Evolutionary conservation across 1,139 yeast genomes (phyloP).

Genomic region (Blastobotrys malaysiensis): DNA sequence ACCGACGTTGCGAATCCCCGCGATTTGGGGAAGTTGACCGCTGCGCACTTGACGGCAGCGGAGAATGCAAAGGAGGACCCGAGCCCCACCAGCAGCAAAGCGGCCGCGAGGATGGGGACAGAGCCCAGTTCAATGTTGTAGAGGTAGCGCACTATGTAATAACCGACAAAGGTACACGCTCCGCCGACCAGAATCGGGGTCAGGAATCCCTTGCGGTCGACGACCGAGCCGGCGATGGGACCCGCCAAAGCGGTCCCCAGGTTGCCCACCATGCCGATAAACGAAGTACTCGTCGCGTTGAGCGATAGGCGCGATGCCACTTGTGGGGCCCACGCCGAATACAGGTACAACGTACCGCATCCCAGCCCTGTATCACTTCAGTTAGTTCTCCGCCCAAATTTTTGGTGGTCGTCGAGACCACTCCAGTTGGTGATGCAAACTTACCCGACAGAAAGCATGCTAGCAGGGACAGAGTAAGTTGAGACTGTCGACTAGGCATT

Average conservation of each 20-base stretch:
- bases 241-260: slow-evolving; percentile 57
- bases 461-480: slow-evolving; percentile 5
- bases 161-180: slow-evolving; percentile 29
- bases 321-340: slow-evolving; percentile 63
- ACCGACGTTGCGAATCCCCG: slow-evolving; percentile 39
- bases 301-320: slow-evolving; percentile 48
- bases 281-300: slow-evolving; percentile 50
- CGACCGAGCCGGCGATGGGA: slow-evolving; percentile 54
- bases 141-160: slow-evolving; percentile 26
- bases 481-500: neutral
- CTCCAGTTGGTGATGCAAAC: neutral
- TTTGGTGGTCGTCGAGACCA: neutral
- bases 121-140: slow-evolving; percentile 21
- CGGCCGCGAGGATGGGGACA: slow-evolving; percentile 27
- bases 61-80: slow-evolving; percentile 38
- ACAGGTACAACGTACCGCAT: slow-evolving; percentile 58
- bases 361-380: slow-evolving; percentile 31
- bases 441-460: slow-evolving; percentile 13
- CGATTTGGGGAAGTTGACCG: slow-evolving; percentile 35
- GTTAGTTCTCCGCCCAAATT: neutral
- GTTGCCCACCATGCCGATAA: slow-evolving; percentile 55
- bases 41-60: slow-evolving; percentile 40
- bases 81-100: slow-evolving; percentile 33
- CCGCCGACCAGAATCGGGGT: slow-evolving; percentile 31
- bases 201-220: slow-evolving; percentile 38